Conservation (phyloP, 2,329 filamentous ascomycete species). For the Penicillium paneum region DNA sequence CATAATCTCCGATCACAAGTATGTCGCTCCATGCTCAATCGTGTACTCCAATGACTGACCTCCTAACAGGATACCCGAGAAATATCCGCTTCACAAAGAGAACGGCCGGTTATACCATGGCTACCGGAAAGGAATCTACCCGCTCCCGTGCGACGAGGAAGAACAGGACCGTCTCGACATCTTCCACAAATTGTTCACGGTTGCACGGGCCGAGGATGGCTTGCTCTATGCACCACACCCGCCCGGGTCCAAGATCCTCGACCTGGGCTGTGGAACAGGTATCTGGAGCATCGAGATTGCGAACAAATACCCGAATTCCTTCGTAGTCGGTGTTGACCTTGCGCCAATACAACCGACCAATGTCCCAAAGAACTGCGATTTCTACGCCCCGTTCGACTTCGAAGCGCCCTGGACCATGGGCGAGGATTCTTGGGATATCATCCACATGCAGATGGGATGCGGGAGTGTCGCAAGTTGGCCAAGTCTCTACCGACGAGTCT, state of each 20-base stretch:
- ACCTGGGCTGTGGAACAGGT: constrained; percentile 79
- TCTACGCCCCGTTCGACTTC: constrained; percentile 69
- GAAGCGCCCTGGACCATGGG: constrained; percentile 70
- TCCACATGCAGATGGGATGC: constrained; percentile 75
- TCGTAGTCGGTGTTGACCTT: constrained; percentile 61
- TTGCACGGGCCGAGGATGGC: constrained; percentile 54
- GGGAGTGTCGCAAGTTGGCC: constrained; percentile 77
- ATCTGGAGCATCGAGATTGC: constrained; percentile 90
- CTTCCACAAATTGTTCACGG: constrained; percentile 71
- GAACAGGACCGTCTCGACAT: constrained; percentile 79
- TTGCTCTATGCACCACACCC: constrained; percentile 43
- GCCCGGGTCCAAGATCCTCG: constrained; percentile 52
- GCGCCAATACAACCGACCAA: constrained; percentile 63
- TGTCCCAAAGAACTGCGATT: constrained; percentile 67
- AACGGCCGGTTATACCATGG: constrained; percentile 69
- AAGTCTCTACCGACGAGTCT: constrained; percentile 67
- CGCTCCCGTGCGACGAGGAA: constrained; percentile 73
- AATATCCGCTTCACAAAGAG: constrained; percentile 53
- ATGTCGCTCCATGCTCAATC: background rate
- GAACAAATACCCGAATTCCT: constrained; percentile 59
- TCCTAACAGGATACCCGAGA: constrained; percentile 32
- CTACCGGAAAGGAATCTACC: constrained; percentile 66
- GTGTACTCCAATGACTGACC: background rate
- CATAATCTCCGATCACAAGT: constrained; percentile 23
- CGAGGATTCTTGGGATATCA: constrained; percentile 72